A percentile compares a stretch with the other conserved stretches of the same genome.
Conservation (phyloP, 768 basidiomycete genomes). For the Postia placenta region DNA sequence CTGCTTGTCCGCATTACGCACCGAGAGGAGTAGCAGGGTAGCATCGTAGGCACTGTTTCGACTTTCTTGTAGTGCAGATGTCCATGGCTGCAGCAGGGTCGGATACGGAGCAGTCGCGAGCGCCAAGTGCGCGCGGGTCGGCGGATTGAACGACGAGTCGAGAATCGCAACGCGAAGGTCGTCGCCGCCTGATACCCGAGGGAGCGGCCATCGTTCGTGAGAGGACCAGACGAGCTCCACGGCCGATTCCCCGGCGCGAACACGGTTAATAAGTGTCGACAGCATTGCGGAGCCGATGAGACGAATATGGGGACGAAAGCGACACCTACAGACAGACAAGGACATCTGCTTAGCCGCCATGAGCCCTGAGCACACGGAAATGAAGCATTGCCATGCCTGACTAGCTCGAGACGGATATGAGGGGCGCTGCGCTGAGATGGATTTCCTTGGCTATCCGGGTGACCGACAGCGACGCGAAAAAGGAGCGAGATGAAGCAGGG, state of each 20-base stretch:
- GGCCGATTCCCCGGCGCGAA: constrained; percentile 40
- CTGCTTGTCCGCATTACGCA: constrained; percentile 82
- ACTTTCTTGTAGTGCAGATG: constrained; percentile 5
- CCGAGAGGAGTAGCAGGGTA: constrained; percentile 72
- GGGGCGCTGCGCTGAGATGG: background rate
- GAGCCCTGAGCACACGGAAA: background rate
- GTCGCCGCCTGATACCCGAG: constrained; percentile 16
- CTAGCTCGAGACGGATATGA: constrained; percentile 4
- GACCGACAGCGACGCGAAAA: constrained; percentile 1
- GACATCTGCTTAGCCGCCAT: background rate
- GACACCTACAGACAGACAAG: background rate
- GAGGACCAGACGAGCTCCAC: constrained; percentile 59
- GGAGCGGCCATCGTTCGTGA: constrained; percentile 62
- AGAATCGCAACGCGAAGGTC: constrained; percentile 62
- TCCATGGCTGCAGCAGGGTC: constrained; percentile 3
- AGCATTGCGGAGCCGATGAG: constrained; percentile 6
- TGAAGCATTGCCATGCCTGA: background rate
- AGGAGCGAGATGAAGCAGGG: background rate
- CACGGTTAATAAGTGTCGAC: constrained; percentile 18
- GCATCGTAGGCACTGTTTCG: constrained; percentile 51
- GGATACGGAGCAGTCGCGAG: constrained; percentile 45
- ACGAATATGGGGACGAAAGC: background rate
- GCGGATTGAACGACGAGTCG: constrained; percentile 93
- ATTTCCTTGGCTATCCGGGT: background rate
- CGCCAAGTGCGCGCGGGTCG: constrained; percentile 78